Evolutionary conservation across 2,329 filamentous ascomycete genomes (phyloP).

Genomic region (Fusarium udum): DNA sequence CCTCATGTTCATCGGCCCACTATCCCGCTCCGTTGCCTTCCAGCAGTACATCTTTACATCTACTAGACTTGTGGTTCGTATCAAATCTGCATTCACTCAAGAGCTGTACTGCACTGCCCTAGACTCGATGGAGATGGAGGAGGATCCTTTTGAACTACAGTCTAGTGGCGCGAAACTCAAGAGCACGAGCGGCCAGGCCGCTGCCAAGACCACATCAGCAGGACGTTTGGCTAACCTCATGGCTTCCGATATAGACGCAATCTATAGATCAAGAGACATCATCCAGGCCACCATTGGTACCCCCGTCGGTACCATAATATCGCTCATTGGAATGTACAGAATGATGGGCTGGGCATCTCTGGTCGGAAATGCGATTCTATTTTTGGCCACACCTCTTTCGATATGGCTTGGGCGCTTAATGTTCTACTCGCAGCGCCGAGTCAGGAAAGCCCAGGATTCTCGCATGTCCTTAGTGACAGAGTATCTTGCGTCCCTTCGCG

Average conservation of each 20-base stretch:
- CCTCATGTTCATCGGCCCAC: constrained; percentile 62
- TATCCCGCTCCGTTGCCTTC: constrained; percentile 58
- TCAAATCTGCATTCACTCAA: constrained; percentile 66
- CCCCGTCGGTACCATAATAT: constrained; percentile 57
- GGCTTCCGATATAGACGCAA: constrained; percentile 66
- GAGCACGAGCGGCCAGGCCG: constrained; percentile 42
- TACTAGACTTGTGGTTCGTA: constrained; percentile 64
- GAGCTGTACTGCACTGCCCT: constrained; percentile 67
- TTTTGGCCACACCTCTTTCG: constrained; percentile 60
- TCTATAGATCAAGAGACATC: constrained; percentile 62
- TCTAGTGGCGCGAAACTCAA: constrained; percentile 37
- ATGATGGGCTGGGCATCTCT: constrained; percentile 66
- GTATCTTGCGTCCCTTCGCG: constrained; percentile 65
- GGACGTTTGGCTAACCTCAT: constrained; percentile 66
- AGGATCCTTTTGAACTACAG: constrained; percentile 57
- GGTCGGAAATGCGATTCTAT: constrained; percentile 59
- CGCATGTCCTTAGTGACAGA: constrained; percentile 67
- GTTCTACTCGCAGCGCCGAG: constrained; percentile 60
- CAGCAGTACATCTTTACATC: constrained; percentile 68
- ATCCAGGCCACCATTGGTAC: constrained; percentile 57
- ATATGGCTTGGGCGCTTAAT: constrained; percentile 60
- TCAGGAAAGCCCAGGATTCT: constrained; percentile 64
- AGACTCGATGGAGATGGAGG: constrained; percentile 65
- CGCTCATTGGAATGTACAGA: constrained; percentile 62
- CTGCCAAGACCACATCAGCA: constrained; percentile 54